Evolutionary conservation across 352 stramenopile genomes (phyloP), one percentile per base, ranked within the genome.

Genomic region (Blastocystis sp.): DNA sequence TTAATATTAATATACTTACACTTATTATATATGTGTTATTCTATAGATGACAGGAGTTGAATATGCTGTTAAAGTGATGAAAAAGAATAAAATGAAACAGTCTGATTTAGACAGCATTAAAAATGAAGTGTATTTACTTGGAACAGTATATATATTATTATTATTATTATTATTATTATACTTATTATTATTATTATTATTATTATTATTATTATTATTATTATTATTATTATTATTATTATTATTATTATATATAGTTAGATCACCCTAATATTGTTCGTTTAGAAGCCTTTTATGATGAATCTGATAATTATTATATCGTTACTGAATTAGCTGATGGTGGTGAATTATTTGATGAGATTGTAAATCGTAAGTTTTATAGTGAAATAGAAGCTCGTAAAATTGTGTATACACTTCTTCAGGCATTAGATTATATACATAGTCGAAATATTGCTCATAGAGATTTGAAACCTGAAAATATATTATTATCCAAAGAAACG

Each of bases 321-420:
- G 84, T 96, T 1, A 94, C 91, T 30, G 86, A 98, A 71, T 83
- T 91, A 45, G 92, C 94, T 75, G 80, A 79, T 30, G 88, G 88
- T 25, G 80, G 87, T 4, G 86, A 95, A 59, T 72, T 95, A 0
- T 96, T 95, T 73, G 84, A 95, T 54, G 74, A 83, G 30, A 77
- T 96, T 4, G 80, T 91, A 0, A 79, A 89, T 55, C 80, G 84
- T 23, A 85, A 87, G 44, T 82, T 76, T 41, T 95, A 95, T 72
- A 93, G 77, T 3, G 89, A 96, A 67, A 80, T 85, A 40, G 82
- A 95, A 68, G 86, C 86, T 3, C 72, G 85, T 16, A 73, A 81
- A 34, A 72, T 95, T 5, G 80, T 90, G 43, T 72, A 73, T 4
- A 87, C 81, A 35, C 70, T 96, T 9, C 75, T 89, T 4, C 69